Conservation (phyloP, 805 yeast species). For the Saturnispora serradocipensis region DNA sequence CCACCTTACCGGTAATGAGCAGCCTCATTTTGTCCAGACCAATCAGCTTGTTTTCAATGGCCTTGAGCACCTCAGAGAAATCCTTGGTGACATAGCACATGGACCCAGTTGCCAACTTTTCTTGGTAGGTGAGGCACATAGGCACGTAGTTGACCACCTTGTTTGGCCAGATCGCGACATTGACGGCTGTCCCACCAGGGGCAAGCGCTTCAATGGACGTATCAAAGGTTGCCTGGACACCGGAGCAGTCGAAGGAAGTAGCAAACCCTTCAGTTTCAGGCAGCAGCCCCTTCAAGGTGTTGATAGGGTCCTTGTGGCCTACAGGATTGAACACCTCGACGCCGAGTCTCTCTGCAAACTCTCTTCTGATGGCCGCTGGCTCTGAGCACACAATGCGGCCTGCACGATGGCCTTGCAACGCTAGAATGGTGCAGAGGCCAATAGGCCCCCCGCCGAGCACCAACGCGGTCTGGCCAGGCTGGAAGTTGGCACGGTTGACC, state of each 20-base stretch:
- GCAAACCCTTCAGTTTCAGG: conserved; percentile 39
- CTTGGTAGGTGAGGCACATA: conserved; percentile 46
- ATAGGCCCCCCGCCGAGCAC: conserved; percentile 58
- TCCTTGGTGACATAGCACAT: conserved; percentile 52
- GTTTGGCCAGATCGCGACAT: conserved; percentile 58
- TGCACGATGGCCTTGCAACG: conserved; percentile 40
- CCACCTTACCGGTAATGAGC: conserved; percentile 46
- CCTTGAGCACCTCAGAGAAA: conserved; percentile 46
- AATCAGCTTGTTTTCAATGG: conserved; percentile 40
- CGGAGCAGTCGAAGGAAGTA: conserved; percentile 46
- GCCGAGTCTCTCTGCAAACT: conserved; percentile 43
- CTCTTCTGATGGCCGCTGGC: conserved; percentile 53
- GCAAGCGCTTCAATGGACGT: conserved; percentile 41
- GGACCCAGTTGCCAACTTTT: conserved; percentile 49
- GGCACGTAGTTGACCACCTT: conserved; percentile 41
- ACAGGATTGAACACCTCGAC: conserved; percentile 45
- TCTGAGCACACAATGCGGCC: conserved; percentile 49
- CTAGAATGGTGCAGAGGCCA: conserved; percentile 50
- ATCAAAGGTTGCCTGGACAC: conserved; percentile 43
- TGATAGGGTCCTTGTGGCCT: conserved; percentile 30
- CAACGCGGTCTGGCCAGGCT: conserved; percentile 36
- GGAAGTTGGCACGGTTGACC: conserved; percentile 36
- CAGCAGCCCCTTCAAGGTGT: conserved; percentile 30
- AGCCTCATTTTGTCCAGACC: conserved; percentile 33
- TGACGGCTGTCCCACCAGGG: conserved; percentile 49